Conservation (phyloP, 306 rosid genomes). For the Prinsepia uniflora region DNA sequence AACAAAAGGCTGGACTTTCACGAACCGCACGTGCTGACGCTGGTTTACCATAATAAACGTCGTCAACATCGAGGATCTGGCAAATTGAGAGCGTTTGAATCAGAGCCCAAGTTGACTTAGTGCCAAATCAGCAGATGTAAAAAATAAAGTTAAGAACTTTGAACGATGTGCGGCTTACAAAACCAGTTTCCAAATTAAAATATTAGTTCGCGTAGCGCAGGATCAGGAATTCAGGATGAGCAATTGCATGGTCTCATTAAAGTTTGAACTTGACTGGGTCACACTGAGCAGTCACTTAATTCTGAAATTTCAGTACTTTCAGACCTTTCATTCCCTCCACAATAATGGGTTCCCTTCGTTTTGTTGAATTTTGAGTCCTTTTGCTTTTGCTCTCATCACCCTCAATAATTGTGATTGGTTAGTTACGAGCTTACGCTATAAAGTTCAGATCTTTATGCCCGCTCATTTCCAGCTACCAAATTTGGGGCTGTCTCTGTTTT, state of each 20-base stretch:
- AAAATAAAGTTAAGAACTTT: background rate
- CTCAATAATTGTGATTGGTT: background rate
- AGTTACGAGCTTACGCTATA: no score
- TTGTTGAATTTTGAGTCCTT: conserved; percentile 18
- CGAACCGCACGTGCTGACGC: conserved; percentile 42
- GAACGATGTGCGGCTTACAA: background rate
- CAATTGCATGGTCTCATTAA: conserved; percentile 17
- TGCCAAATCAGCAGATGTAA: background rate
- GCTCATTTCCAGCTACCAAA: conserved; percentile 14
- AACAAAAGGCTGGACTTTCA: conserved; percentile 28
- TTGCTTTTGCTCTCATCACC: conserved; percentile 15
- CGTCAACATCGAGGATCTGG: conserved; percentile 33
- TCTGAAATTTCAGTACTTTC: conserved; percentile 30
- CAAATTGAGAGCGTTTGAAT: conserved; percentile 22
- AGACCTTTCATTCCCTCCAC: conserved; percentile 42
- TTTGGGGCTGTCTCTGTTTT: conserved; percentile 9
- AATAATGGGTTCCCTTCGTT: conserved; percentile 11
- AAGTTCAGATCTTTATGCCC: background rate
- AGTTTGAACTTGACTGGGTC: conserved; percentile 1
- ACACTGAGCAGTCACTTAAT: conserved; percentile 2
- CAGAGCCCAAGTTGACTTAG: conserved; percentile 43
- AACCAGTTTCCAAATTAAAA: conserved; percentile 30
- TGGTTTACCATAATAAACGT: conserved; percentile 21
- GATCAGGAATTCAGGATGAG: conserved; percentile 31
- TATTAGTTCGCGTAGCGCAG: conserved; percentile 13